Conservation (phyloP, 129 eudicot species). For the Ambrosia artemisiifolia region DNA sequence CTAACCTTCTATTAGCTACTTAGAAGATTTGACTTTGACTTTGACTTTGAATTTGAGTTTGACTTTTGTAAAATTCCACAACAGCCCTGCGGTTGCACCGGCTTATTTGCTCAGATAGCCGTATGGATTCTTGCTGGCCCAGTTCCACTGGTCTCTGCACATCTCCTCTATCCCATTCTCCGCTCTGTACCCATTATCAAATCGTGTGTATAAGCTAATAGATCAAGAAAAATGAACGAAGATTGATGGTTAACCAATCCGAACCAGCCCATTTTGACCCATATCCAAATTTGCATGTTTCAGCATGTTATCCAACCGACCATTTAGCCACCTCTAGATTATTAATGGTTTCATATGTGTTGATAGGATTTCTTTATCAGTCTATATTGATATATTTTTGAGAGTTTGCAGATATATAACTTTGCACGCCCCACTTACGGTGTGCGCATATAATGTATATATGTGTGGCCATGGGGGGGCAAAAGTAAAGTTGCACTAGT, state of each 20-base stretch:
- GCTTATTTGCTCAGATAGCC: conserved; percentile 48
- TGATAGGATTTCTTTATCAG: too few species aligned
- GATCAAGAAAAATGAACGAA: not conserved
- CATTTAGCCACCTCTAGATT: not conserved
- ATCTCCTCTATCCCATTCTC: conserved; percentile 76
- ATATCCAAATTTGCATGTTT: not conserved
- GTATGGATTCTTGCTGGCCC: conserved; percentile 96
- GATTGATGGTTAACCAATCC: not conserved
- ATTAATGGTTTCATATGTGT: too few species aligned
- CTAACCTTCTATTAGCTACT: conserved; percentile 23
- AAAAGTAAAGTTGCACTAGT: too few species aligned
- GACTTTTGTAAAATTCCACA: conserved; percentile 8
- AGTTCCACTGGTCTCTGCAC: conserved; percentile 97
- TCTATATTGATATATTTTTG: too few species aligned
- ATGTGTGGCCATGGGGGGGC: too few species aligned
- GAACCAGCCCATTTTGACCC: not conserved
- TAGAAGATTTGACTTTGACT: conserved; percentile 7
- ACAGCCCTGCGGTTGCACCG: not conserved
- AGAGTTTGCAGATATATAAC: too few species aligned
- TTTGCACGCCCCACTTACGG: too few species aligned
- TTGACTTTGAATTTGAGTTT: too few species aligned
- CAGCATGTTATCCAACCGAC: not conserved
- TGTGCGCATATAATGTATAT: too few species aligned
- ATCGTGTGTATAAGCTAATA: not conserved
- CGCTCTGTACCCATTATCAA: conserved; percentile 48